A percentile compares a stretch with the other conserved stretches of the same genome.
Conservation (phyloP, 306 rosid genomes). For the Potentilla sterilis region DNA sequence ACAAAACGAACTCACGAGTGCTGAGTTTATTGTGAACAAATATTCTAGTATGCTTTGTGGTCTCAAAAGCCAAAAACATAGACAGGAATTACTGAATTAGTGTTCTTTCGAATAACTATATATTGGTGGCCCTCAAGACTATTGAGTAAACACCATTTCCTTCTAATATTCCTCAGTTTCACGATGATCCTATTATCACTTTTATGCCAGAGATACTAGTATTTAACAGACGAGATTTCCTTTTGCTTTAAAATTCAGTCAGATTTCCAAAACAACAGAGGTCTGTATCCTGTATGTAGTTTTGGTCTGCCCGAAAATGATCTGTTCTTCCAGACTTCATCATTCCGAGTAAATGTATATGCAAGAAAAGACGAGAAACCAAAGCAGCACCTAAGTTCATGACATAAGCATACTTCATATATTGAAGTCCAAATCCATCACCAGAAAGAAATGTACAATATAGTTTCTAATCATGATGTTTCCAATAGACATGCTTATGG, state of each 20-base stretch:
- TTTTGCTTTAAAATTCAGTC: not conserved
- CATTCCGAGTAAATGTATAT: too few relatives aligned
- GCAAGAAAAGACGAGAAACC: not conserved
- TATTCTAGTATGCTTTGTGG: too few relatives aligned
- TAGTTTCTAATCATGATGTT: slow-evolving; percentile 3
- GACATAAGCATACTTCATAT: not conserved
- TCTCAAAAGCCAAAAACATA: too few relatives aligned
- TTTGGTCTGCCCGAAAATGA: too few relatives aligned
- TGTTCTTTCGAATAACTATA: too few relatives aligned
- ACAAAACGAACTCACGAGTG: too few relatives aligned
- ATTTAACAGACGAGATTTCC: not conserved
- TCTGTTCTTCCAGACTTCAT: too few relatives aligned
- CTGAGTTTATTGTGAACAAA: too few relatives aligned
- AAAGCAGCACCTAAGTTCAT: not conserved
- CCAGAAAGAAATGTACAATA: not conserved
- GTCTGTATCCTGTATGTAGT: not conserved
- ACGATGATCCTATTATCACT: not conserved
- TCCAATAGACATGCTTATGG: slow-evolving; percentile 2
- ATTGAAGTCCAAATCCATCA: not conserved
- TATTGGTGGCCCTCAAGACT: not conserved
- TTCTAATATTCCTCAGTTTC: not conserved
- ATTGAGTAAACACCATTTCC: not conserved
- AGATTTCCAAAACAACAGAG: not conserved
- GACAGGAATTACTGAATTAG: too few relatives aligned
- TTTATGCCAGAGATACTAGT: not conserved